phyloP scores from a whole-genome alignment of 306 rosid genomes.

The Medicago ruthenica region DNA sequence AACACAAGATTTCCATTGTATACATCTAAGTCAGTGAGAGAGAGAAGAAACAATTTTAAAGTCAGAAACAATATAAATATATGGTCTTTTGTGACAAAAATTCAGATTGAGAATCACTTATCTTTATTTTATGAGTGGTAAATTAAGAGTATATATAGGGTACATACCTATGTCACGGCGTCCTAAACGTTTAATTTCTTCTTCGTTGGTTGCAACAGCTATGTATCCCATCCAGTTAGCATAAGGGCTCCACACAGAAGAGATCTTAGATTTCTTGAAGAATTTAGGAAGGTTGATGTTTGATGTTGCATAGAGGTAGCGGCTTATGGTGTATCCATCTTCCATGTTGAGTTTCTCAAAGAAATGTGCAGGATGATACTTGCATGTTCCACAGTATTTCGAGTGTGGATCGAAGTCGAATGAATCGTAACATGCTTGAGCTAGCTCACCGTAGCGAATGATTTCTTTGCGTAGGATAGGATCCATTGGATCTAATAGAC shows the following conservation, averaged over 20 bases:
- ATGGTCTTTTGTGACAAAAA: too few species aligned
- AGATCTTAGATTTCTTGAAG: slow-evolving; percentile 58
- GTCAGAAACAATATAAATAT: too few species aligned
- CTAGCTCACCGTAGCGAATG: slow-evolving; percentile 66
- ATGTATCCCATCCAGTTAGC: slow-evolving; percentile 88
- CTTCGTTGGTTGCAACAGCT: slow-evolving; percentile 50
- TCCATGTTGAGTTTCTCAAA: slow-evolving; percentile 54
- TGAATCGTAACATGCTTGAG: slow-evolving; percentile 70
- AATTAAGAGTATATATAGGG: background rate
- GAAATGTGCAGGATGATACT: slow-evolving; percentile 58
- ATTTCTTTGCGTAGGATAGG: slow-evolving; percentile 63
- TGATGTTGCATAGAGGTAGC: slow-evolving; percentile 78
- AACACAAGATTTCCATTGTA: too few species aligned
- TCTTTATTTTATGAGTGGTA: too few species aligned
- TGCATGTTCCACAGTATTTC: slow-evolving; percentile 75
- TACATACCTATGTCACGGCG: slow-evolving; percentile 58
- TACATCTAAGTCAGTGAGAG: too few species aligned
- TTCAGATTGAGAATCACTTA: too few species aligned
- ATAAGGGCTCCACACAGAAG: slow-evolving; percentile 67
- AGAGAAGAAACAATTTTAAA: too few species aligned
- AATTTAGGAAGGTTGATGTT: slow-evolving; percentile 79
- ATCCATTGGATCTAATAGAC: slow-evolving; percentile 61
- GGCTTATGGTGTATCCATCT: slow-evolving; percentile 53
- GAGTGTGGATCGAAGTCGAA: slow-evolving; percentile 78
- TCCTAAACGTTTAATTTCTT: slow-evolving; percentile 54